Percentiles rank a stretch among this genome's conserved stretches.
phyloP scores from a whole-genome alignment of 164 flowering plant genomes.

The Umbilicus rupestris region DNA sequence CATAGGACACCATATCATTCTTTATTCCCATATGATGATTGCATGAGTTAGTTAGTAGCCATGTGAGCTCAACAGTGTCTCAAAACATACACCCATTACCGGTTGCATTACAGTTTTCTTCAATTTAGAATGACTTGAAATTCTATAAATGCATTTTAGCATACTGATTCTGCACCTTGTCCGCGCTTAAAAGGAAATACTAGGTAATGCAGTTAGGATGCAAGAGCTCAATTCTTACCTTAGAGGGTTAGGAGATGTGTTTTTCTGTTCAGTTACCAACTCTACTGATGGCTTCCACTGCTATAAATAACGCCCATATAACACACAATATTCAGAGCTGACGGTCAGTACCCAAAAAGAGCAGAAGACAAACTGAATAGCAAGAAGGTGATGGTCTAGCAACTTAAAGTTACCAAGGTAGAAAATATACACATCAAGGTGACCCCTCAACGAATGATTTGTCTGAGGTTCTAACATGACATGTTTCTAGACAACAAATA shows the following conservation, averaged over 20 bases:
- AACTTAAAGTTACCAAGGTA: not conserved
- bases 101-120: not conserved
- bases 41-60: not conserved
- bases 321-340: not conserved
- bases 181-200: not conserved
- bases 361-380: not conserved
- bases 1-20: not conserved
- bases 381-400: not conserved
- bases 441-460: too few relatives aligned
- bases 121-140: not conserved
- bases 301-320: not conserved
- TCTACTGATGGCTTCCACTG: not conserved
- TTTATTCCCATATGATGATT: conserved; percentile 2
- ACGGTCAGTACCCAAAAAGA: not conserved
- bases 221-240: not conserved
- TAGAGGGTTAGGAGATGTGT: not conserved
- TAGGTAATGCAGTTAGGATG: not conserved
- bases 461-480: too few relatives aligned
- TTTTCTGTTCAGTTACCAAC: not conserved
- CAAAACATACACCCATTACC: not conserved
- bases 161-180: not conserved
- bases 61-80: not conserved
- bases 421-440: not conserved
- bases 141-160: not conserved
- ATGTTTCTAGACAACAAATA: too few relatives aligned